A percentile compares a stretch with the other conserved stretches of the same genome.
These are phyloP conservation scores for Solanum boliviense DNA, from an alignment of 257 asterid genomes.

Conservation along the genomic window DNA sequence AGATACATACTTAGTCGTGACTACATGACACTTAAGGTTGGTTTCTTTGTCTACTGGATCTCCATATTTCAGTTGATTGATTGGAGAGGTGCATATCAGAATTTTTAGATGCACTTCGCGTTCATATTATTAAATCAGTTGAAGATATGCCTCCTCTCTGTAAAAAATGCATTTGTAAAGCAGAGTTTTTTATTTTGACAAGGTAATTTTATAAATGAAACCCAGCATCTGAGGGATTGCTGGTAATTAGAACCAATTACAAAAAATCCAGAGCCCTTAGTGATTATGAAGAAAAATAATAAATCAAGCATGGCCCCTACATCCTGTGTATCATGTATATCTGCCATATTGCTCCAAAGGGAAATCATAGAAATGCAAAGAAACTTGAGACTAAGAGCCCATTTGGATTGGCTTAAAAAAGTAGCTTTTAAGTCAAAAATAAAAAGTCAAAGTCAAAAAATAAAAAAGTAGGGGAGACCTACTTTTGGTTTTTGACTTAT, in stretches of 20 bases:
- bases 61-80: not conserved
- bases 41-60: not conserved
- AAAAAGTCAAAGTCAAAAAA: too few species aligned
- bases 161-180: not conserved
- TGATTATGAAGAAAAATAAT: not conserved
- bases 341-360: not conserved
- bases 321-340: not conserved
- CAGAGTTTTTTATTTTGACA: not conserved
- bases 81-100: not conserved
- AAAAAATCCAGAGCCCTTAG: not conserved
- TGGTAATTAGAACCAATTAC: not conserved
- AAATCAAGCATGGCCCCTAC: not conserved
- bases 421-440: too few species aligned
- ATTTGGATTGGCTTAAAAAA: too few species aligned
- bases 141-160: not conserved
- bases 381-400: not conserved
- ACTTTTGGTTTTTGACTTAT: too few species aligned
- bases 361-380: not conserved
- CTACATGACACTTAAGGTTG: conserved; percentile 87
- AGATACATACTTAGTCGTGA: conserved; percentile 79
- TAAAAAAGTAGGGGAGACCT: too few species aligned
- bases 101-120: not conserved
- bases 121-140: not conserved
- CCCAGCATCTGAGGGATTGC: not conserved
- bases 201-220: not conserved